Percentiles rank a stretch among this genome's conserved stretches.
Conservation (phyloP, 2,329 filamentous ascomycete genomes). For the Botrytis galanthina region DNA sequence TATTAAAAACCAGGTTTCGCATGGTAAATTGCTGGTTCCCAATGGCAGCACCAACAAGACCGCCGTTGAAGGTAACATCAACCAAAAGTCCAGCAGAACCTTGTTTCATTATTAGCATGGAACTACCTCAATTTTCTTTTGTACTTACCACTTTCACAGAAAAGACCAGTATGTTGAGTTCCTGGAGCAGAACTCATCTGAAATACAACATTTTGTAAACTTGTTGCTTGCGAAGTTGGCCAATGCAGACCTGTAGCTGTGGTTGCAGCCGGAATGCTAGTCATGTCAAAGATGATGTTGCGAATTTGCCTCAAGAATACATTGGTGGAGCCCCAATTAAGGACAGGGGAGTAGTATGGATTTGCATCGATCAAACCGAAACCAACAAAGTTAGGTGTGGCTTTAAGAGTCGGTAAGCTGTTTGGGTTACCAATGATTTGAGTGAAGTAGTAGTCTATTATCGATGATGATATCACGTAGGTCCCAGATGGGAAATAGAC, state of each 20-base stretch:
- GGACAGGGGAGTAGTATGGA: constrained; percentile 66
- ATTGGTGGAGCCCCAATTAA: constrained; percentile 73
- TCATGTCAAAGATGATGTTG: constrained; percentile 63
- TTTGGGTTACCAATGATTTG: constrained; percentile 35
- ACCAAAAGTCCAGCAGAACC: constrained; percentile 58
- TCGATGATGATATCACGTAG: constrained; percentile 32
- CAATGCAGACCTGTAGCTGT: constrained; percentile 48
- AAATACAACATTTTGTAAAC: constrained; percentile 61
- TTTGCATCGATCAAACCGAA: constrained; percentile 80
- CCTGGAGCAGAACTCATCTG: constrained; percentile 48
- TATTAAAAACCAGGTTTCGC: constrained; percentile 49
- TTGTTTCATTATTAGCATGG: constrained; percentile 23
- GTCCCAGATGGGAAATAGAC: constrained; percentile 36
- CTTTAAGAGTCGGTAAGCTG: constrained; percentile 68
- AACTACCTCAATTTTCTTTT: constrained; percentile 39
- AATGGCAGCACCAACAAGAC: constrained; percentile 56
- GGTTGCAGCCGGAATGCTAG: constrained; percentile 31
- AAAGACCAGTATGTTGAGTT: constrained; percentile 56
- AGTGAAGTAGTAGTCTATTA: constrained; percentile 32
- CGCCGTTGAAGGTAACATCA: constrained; percentile 60
- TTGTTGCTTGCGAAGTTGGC: constrained; percentile 56
- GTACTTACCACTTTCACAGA: constrained; percentile 51
- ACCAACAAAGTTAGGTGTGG: constrained; percentile 66
- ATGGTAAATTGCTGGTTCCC: constrained; percentile 66
- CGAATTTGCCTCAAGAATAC: constrained; percentile 65